Conservation (phyloP, 2,329 filamentous ascomycete genomes). For the Fusarium albidum region DNA sequence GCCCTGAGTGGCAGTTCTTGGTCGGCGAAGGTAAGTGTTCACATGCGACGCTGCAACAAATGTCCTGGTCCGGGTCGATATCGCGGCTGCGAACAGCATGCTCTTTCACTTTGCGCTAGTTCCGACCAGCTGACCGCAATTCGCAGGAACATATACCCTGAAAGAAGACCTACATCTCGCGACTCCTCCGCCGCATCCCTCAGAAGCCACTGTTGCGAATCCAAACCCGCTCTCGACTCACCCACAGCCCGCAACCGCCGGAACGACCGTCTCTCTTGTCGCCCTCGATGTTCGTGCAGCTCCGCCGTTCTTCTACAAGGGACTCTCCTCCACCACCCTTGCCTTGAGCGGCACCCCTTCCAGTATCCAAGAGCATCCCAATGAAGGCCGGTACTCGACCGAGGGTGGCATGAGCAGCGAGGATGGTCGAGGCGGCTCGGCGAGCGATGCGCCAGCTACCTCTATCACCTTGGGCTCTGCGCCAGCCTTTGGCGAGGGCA, state of each 20-base stretch:
- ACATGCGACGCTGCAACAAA: background rate
- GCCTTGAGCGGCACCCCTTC: conserved; percentile 52
- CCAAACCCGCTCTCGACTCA: conserved; percentile 90
- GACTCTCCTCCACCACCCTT: conserved; percentile 59
- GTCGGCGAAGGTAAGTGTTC: conserved; percentile 80
- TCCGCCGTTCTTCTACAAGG: conserved; percentile 63
- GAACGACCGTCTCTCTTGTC: conserved; percentile 84
- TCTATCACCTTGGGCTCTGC: conserved; percentile 54
- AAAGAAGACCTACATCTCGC: conserved; percentile 92
- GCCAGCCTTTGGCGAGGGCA: conserved; percentile 87
- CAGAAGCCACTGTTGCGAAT: conserved; percentile 85
- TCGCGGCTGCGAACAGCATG: background rate
- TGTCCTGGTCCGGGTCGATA: background rate
- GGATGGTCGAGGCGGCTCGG: conserved; percentile 61
- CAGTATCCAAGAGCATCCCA: conserved; percentile 69
- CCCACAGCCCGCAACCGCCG: conserved; percentile 82
- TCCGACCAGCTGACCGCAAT: conserved; percentile 25
- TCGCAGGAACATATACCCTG: conserved; percentile 82
- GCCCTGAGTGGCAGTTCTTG: conserved; percentile 87
- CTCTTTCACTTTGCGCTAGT: background rate
- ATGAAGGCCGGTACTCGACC: conserved; percentile 66
- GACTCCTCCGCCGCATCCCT: conserved; percentile 93
- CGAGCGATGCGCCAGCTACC: conserved; percentile 57
- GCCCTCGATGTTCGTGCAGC: conserved; percentile 70
- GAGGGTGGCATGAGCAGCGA: conserved; percentile 68